Evolutionary conservation across 306 rosid genomes (phyloP), one percentile per base, ranked within the genome.

Genomic region (Coriaria nepalensis): DNA sequence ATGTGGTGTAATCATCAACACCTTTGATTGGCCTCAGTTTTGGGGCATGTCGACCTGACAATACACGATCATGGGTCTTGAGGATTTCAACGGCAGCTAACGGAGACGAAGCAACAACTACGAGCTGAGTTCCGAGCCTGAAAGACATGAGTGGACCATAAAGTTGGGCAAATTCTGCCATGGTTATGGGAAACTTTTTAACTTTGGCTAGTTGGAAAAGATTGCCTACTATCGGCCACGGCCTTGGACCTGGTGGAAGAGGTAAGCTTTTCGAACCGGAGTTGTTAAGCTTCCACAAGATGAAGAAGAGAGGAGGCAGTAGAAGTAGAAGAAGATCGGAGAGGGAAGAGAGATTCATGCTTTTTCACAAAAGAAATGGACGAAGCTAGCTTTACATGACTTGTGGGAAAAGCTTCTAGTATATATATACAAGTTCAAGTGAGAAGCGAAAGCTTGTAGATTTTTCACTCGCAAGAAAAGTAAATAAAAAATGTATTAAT

Each of bases 221-320:
- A 6, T 56, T 64, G 45, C 69, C 69, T 0, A 64, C 6, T n/a
- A 64, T 56, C 10, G 69, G 63, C 69, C 69, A 56, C 49, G 38
- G 45, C 10, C 10, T 43, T 7, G 59, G 66, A 29, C 66, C 59
- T 10, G 52, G 59, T 52, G 59, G 58, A 44, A 61, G 45, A 5
- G 51, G 45, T 14, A 5, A 35, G n/a, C 12, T 46, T 9, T 35
- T 45, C 29, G 15, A 45, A 36, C 29, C 3, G 29, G 29, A 20
- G 29, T 20, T 20, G 3, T 20, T 20, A 3, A 20, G 29, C 29
- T 20, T 20, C 29, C 29, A 20, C 29, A 20, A 20, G 29, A 20
- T 20, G 3, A 20, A 20, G 29, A 20, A 20, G 29, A 20, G 29
- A 20, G 3, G 29, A 20, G 29, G 29, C 29, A 20, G 29, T 20